phyloP scores from a whole-genome alignment of 1,284 basidiomycete genomes.

The Leccinum solheimii region DNA sequence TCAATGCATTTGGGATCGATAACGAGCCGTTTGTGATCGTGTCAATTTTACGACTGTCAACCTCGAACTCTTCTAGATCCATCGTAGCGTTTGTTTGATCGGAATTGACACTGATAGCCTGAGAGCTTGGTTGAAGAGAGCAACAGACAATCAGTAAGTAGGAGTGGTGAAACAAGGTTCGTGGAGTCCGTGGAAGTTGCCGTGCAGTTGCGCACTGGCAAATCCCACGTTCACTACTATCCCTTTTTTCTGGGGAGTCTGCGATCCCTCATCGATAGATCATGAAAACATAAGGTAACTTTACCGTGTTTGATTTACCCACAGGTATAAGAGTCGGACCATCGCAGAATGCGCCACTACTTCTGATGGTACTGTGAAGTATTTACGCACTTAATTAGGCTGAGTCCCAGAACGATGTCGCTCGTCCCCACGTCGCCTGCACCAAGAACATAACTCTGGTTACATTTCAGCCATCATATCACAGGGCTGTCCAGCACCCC shows the following conservation, averaged over 20 bases:
- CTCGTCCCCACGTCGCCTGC: neutral
- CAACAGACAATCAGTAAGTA: neutral
- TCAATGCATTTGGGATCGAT: conserved; percentile 27
- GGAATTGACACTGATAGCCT: neutral
- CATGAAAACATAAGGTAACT: neutral
- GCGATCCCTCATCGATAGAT: neutral
- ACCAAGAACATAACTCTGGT: neutral
- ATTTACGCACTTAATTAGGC: neutral
- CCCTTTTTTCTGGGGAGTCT: neutral
- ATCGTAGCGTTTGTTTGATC: conserved; percentile 10
- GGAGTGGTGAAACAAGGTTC: neutral
- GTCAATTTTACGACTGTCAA: conserved; percentile 5
- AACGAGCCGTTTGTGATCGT: neutral
- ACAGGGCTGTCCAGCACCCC: neutral
- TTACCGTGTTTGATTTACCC: neutral
- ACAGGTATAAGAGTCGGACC: neutral
- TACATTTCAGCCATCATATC: neutral
- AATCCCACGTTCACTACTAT: neutral
- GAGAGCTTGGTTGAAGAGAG: neutral
- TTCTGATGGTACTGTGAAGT: neutral
- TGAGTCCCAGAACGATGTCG: neutral
- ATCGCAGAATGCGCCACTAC: neutral
- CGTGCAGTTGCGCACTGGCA: neutral
- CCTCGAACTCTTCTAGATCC: conserved; percentile 36
- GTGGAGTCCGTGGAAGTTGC: neutral